Conservation (phyloP, 2,329 filamentous ascomycete genomes). For the Chaetomiaceae sp. region DNA sequence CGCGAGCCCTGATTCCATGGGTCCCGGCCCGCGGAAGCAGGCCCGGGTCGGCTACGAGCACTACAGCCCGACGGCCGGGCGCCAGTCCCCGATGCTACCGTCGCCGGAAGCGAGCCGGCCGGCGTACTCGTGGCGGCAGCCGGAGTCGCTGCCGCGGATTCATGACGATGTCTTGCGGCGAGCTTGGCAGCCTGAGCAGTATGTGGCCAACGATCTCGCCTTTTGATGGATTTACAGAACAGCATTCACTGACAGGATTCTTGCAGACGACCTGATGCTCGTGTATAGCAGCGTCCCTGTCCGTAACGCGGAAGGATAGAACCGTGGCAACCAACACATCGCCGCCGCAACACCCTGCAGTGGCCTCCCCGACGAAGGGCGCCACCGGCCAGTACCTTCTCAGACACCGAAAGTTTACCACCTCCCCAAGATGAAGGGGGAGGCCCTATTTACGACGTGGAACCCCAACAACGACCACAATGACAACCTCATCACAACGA, state of each 20-base stretch:
- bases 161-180: conserved; percentile 45
- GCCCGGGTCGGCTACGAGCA: conserved; percentile 44
- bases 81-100: conserved; percentile 31
- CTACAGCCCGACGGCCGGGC: conserved; percentile 35
- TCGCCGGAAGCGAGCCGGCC: conserved; percentile 35
- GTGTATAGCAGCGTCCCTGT: conserved; percentile 40
- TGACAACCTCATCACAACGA: too few species aligned
- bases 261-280: conserved; percentile 42
- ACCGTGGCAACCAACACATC: too few species aligned
- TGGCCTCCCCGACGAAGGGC: too few species aligned
- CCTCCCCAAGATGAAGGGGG: too few species aligned
- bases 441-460: too few species aligned
- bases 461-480: too few species aligned
- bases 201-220: conserved; percentile 33
- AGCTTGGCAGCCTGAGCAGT: conserved; percentile 48
- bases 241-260: conserved; percentile 32
- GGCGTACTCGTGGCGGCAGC: conserved; percentile 34
- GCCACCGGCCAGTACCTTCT: too few species aligned
- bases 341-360: too few species aligned
- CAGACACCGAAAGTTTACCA: too few species aligned
- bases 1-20: conserved; percentile 29
- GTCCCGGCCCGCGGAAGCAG: conserved; percentile 42
- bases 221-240: too few species aligned
- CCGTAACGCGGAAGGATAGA: too few species aligned
- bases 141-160: conserved; percentile 41